Evolutionary conservation across 768 basidiomycete genomes (phyloP), one percentile per base, ranked within the genome.

Genomic region (Ephemerocybe angulata): DNA sequence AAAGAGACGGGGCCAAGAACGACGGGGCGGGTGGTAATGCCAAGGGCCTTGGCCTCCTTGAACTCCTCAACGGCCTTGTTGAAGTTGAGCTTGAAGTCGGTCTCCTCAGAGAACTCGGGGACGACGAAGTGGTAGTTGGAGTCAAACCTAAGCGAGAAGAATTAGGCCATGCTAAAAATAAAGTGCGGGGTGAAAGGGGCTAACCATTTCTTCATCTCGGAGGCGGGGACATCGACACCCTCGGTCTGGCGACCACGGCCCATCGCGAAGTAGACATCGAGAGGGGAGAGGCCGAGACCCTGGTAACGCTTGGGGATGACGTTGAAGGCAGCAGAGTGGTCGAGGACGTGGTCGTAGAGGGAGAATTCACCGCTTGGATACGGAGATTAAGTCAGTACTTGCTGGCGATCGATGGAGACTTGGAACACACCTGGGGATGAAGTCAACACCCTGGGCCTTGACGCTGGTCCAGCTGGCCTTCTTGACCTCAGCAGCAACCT

Each of bases 191-290:
- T 41, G 21, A 54, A 52, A 27, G 37, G 33, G 28, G 77, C 86
- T 64, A 67, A 92, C 96, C 97, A 99, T 76, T 98, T 98, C 84
- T 97, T 98, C 97, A 98, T 98, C 80, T 98, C 95, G 60, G 84
- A 93, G 46, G 95, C 93, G 48, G 92, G 93, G 60, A 98, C 93
- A 76, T 99, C 97, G 64, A 98, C 95, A 57, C 86, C 88, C 60
- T 85, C 90, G 38, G 88, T 81, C 75, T 99, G 97, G 62, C 96
- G 92, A 55, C 97, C 97, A 75, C 97, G 96, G 52, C 96, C 97
- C 90, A 98, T 95, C 64, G 97, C 97, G 65, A 99, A 98, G 77
- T 91, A 97, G 69, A 94, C 86, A 74, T 99, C 96, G 61, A 98
- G 86, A 59, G 85, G 80, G 27, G 92, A 91, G 51, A 99, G 77